Conservation (phyloP, 768 basidiomycete genomes). For the Porphyrellus cyaneotinctus region DNA sequence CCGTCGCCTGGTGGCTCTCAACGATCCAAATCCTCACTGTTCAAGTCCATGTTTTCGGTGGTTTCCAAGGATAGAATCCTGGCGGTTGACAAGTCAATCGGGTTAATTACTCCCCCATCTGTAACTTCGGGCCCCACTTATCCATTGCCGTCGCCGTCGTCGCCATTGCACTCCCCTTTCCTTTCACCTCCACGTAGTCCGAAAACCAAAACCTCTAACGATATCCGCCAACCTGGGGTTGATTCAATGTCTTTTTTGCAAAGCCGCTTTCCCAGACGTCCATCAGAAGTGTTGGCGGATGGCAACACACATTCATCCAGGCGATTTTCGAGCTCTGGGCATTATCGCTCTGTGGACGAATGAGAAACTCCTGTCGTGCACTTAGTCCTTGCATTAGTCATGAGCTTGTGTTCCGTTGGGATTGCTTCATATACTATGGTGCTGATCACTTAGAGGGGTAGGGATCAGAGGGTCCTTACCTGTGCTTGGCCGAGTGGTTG, state of each 20-base stretch:
- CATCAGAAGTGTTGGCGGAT: slow-evolving; percentile 13
- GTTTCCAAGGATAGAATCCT: slow-evolving; percentile 39
- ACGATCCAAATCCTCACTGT: slow-evolving; percentile 57
- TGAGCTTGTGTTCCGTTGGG: background rate
- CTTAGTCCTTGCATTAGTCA: background rate
- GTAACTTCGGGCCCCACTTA: slow-evolving; percentile 7
- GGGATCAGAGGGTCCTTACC: too few relatives aligned
- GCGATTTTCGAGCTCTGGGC: slow-evolving; percentile 10
- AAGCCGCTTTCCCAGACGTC: slow-evolving; percentile 41
- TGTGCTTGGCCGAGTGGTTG: too few relatives aligned
- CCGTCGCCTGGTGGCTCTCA: slow-evolving; percentile 28
- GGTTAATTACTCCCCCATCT: slow-evolving; percentile 65
- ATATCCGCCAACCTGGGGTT: slow-evolving; percentile 33
- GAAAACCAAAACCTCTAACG: background rate
- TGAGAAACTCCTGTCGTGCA: background rate
- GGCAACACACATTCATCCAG: slow-evolving; percentile 23
- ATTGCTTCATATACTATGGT: background rate
- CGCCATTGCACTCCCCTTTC: slow-evolving; percentile 17
- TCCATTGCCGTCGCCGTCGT: slow-evolving; percentile 31
- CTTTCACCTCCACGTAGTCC: slow-evolving; percentile 26
- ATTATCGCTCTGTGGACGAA: slow-evolving; percentile 9
- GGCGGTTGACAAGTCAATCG: slow-evolving; percentile 54
- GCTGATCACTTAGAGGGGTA: background rate
- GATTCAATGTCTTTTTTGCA: slow-evolving; percentile 25
- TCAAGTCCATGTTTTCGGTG: slow-evolving; percentile 57